phyloP scores from a whole-genome alignment of 2,329 filamentous ascomycete species.

The Penicillium nordicum region DNA sequence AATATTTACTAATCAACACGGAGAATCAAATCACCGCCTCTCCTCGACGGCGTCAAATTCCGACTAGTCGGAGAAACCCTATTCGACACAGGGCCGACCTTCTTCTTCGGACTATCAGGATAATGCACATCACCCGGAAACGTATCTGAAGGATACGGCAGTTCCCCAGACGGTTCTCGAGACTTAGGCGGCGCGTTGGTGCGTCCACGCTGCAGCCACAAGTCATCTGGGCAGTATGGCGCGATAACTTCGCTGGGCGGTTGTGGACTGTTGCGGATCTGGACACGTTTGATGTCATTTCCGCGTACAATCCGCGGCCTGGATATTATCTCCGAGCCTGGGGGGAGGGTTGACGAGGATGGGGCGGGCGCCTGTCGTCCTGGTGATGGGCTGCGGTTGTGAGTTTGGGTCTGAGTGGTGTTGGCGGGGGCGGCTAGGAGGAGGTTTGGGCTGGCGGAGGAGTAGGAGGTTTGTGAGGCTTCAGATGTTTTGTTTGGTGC shows the following conservation, averaged over 20 bases:
- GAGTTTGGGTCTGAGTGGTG: slow-evolving; percentile 1
- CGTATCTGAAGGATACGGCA: slow-evolving; percentile 22
- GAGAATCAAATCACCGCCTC: slow-evolving; percentile 32
- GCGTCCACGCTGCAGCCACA: slow-evolving; percentile 25
- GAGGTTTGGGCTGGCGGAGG: neutral
- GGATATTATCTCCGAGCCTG: slow-evolving; percentile 31
- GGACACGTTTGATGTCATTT: slow-evolving; percentile 33
- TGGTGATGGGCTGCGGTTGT: slow-evolving; percentile 1
- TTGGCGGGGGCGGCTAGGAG: slow-evolving; percentile 1
- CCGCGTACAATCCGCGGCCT: slow-evolving; percentile 31
- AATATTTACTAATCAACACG: slow-evolving; percentile 26
- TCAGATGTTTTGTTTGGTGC: slow-evolving; percentile 6
- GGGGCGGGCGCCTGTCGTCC: slow-evolving; percentile 11
- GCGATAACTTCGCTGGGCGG: slow-evolving; percentile 23
- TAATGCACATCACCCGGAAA: slow-evolving; percentile 14
- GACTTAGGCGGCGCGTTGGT: neutral
- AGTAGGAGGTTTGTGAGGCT: slow-evolving; percentile 2
- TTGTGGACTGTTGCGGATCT: slow-evolving; percentile 30
- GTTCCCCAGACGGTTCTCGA: neutral
- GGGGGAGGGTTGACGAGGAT: slow-evolving; percentile 18
- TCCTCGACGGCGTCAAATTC: slow-evolving; percentile 32
- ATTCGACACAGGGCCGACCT: slow-evolving; percentile 6
- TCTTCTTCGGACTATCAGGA: slow-evolving; percentile 23
- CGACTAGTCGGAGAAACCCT: slow-evolving; percentile 22
- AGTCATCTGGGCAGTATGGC: slow-evolving; percentile 31